Base-by-base conservation (phyloP, 345 rosid genomes). In the Bretschneidera sinensis region DNA sequence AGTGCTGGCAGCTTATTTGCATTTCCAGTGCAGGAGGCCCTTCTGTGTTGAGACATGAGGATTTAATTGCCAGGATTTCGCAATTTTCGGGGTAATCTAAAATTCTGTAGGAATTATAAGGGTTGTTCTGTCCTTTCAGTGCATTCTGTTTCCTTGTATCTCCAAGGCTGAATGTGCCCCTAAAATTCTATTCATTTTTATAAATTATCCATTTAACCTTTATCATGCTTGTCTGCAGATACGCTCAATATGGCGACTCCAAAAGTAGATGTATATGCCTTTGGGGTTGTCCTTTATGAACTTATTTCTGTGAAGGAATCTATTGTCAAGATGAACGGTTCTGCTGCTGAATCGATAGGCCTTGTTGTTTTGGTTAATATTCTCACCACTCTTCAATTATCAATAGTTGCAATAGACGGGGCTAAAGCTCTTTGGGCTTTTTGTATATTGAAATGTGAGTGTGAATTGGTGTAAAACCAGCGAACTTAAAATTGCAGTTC, bases 281-380 rank as follows among this genome's bases (percentile, higher is more conserved):
- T 94, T 57, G 99, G 99, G 31, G 99, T 94, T 63, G 96, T 94
- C 55, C 92, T 94, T 21, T 94, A 85, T 48, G 99, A 94, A 59
- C 89, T 94, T 60, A 85, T 94, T 24, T 90, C 99, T 51, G 99
- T 92, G 4, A 94, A 90, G 74, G 87, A 78, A 19, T 97, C 97
- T 15, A 82, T 94, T n/a, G 91, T 90, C 68, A 88, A 79, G 78
- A 16, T 54, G 15, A 81, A 67, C 18, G 82, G 67, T 54, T 43
- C 86, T 11, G 19, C 31, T 54, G 62, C 85, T 59, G 96, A 88
- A 58, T 71, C 96, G 23, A 86, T 72, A 72, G 92, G 97, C 51
- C 97, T 94, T 15, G 95, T 94, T 63, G 88, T 83, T 64, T 72
- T 94, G 97, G 99, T 94, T 55, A 73, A 59, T 76, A 60, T 54